These are phyloP conservation scores for Purpureocillium takamizusanense DNA, from an alignment of 2,329 filamentous ascomycete species.

Conservation along the genomic window DNA sequence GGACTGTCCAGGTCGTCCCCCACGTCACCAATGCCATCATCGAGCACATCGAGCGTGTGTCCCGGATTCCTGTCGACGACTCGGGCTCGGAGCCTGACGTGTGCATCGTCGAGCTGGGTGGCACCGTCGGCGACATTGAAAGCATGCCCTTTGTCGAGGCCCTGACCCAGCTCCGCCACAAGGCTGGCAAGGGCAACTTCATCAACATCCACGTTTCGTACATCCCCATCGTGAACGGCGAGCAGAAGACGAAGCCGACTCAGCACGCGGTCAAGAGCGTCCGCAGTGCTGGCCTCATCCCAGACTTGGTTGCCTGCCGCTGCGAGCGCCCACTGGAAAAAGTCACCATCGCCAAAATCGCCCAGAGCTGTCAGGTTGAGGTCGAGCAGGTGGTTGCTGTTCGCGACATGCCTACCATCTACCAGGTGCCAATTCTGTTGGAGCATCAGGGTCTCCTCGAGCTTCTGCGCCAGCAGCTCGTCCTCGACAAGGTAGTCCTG, in stretches of 20 bases:
- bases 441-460: slow-evolving; percentile 68
- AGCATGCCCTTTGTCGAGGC: slow-evolving; percentile 83
- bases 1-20: slow-evolving; percentile 84
- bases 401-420: slow-evolving; percentile 79
- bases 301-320: slow-evolving; percentile 78
- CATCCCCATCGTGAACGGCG: slow-evolving; percentile 54
- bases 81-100: slow-evolving; percentile 78
- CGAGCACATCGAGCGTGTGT: slow-evolving; percentile 84
- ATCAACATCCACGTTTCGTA: slow-evolving; percentile 83
- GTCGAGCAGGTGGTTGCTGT: slow-evolving; percentile 81
- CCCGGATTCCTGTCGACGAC: slow-evolving; percentile 78
- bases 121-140: slow-evolving; percentile 70
- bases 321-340: slow-evolving; percentile 70
- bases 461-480: slow-evolving; percentile 56
- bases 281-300: slow-evolving; percentile 68
- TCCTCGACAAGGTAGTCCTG: slow-evolving; percentile 49
- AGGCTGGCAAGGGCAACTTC: slow-evolving; percentile 71
- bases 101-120: slow-evolving; percentile 55
- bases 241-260: slow-evolving; percentile 97
- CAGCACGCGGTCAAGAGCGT: slow-evolving; percentile 82
- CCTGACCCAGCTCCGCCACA: slow-evolving; percentile 66
- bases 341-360: slow-evolving; percentile 75
- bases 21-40: slow-evolving; percentile 89
- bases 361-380: slow-evolving; percentile 81
- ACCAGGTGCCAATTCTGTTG: slow-evolving; percentile 90